phyloP scores from a whole-genome alignment of 352 stramenopile genomes.

The Phytophthora chlamydospora region DNA sequence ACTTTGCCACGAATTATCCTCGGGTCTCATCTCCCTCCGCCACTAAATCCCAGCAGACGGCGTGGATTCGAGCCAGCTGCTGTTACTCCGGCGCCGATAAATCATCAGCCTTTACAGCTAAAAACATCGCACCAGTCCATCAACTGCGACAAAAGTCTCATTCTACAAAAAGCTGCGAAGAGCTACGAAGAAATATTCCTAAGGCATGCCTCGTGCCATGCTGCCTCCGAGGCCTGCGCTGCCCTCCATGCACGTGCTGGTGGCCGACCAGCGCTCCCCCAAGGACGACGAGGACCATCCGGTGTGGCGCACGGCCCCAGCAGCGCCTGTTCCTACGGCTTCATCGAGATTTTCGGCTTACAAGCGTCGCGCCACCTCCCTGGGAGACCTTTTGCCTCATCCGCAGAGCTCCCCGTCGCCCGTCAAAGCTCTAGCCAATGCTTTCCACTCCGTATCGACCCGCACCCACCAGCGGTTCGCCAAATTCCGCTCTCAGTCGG shows the following conservation, averaged over 20 bases:
- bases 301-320: slow-evolving; percentile 23
- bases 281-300: slow-evolving; percentile 15
- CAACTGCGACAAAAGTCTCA: slow-evolving; percentile 4
- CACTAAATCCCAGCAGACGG: slow-evolving; percentile 28
- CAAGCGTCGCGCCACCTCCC: slow-evolving; percentile 64
- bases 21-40: not conserved
- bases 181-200: not conserved
- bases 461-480: slow-evolving; percentile 44
- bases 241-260: slow-evolving; percentile 10
- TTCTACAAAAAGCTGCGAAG: slow-evolving; percentile 17
- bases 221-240: slow-evolving; percentile 22
- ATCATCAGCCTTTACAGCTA: slow-evolving; percentile 13
- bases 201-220: slow-evolving; percentile 16
- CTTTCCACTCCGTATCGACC: slow-evolving; percentile 49
- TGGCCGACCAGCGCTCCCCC: slow-evolving; percentile 1
- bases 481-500: slow-evolving; percentile 50
- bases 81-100: slow-evolving; percentile 7
- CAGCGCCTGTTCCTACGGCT: slow-evolving; percentile 6
- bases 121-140: slow-evolving; percentile 8
- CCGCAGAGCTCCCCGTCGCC: slow-evolving; percentile 30
- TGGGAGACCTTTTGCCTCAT: slow-evolving; percentile 53
- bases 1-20: no score
- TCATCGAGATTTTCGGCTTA: slow-evolving; percentile 17
- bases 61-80: slow-evolving; percentile 19
- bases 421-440: slow-evolving; percentile 44